A percentile compares a stretch with the other conserved stretches of the same genome.
These are phyloP conservation scores for Ceratobasidium sp. DNA, from an alignment of 1,284 basidiomycete genomes.

Conservation along the genomic window DNA sequence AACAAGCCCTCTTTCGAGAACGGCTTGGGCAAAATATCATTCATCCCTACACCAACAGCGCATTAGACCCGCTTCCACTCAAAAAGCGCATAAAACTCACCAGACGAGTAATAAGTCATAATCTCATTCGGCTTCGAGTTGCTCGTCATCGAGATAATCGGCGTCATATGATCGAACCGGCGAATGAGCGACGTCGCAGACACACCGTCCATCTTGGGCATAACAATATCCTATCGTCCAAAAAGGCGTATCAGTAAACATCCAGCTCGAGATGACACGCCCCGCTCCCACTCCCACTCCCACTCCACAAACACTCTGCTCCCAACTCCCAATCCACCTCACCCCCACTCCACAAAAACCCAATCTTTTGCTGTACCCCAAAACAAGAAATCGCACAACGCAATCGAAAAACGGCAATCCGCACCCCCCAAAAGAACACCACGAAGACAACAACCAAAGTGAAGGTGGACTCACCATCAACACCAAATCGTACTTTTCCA, in stretches of 20 bases:
- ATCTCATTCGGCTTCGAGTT: slow-evolving; percentile 92
- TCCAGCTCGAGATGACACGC: slow-evolving; percentile 3
- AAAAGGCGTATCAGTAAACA: background rate
- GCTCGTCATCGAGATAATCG: slow-evolving; percentile 97
- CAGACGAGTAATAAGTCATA: slow-evolving; percentile 86
- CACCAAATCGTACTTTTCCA: slow-evolving; percentile 92
- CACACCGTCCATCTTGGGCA: slow-evolving; percentile 92
- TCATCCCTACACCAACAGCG: slow-evolving; percentile 73
- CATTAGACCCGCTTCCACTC: background rate
- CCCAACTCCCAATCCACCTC: no score
- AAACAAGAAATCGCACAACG: no score
- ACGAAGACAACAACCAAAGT: no score
- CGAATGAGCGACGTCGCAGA: slow-evolving; percentile 92
- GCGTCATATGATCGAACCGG: slow-evolving; percentile 93
- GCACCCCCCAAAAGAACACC: no score
- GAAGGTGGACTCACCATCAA: slow-evolving; percentile 76
- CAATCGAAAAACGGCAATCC: no score
- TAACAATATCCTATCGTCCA: slow-evolving; percentile 80
- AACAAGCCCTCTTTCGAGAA: slow-evolving; percentile 93
- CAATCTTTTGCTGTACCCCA: no score
- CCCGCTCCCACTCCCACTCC: no score
- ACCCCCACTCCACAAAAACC: no score
- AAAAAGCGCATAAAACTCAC: slow-evolving; percentile 7
- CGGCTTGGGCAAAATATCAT: slow-evolving; percentile 96
- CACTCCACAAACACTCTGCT: no score